A percentile compares a stretch with the other conserved stretches of the same genome.
Evolutionary conservation across 2,329 filamentous ascomycete genomes (phyloP).

Genomic region (Venturia effusa): DNA sequence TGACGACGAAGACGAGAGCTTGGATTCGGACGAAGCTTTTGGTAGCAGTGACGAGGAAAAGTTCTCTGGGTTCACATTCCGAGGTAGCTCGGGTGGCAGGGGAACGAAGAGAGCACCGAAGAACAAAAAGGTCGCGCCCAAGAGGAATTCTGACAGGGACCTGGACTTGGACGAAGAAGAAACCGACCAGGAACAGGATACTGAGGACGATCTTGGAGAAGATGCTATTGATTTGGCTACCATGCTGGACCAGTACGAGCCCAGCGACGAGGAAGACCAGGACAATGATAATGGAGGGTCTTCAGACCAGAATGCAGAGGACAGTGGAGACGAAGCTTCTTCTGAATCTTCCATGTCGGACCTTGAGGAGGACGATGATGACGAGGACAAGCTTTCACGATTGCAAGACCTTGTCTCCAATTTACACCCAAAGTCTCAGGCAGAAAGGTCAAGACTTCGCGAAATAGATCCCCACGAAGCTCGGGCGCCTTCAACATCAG

Average conservation of each 20-base stretch:
- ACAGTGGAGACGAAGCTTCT: slow-evolving; percentile 29
- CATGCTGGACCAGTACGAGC: slow-evolving; percentile 42
- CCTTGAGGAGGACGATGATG: slow-evolving; percentile 22
- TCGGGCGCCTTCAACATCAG: slow-evolving; percentile 49
- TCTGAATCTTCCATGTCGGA: slow-evolving; percentile 11
- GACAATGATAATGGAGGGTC: slow-evolving; percentile 20
- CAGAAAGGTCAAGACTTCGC: slow-evolving; percentile 20
- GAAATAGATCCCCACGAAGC: slow-evolving; percentile 44
- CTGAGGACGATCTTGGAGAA: slow-evolving; percentile 52
- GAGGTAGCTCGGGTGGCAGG: slow-evolving; percentile 44
- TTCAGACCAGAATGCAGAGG: slow-evolving; percentile 35
- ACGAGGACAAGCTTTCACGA: slow-evolving; percentile 46
- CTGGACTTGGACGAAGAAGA: slow-evolving; percentile 41
- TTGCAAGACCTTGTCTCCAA: slow-evolving; percentile 60
- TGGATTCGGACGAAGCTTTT: slow-evolving; percentile 74
- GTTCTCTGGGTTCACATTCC: slow-evolving; percentile 66
- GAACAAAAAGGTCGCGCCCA: slow-evolving; percentile 22
- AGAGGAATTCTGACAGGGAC: slow-evolving; percentile 13
- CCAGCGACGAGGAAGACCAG: slow-evolving; percentile 21
- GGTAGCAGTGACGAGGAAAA: slow-evolving; percentile 78
- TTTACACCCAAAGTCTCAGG: slow-evolving; percentile 38
- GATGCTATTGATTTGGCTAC: slow-evolving; percentile 53
- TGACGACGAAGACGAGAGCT: slow-evolving; percentile 55
- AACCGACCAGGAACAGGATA: slow-evolving; percentile 34
- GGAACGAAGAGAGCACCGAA: slow-evolving; percentile 40